Percentiles rank a stretch among this genome's conserved stretches.
Evolutionary conservation across 2,329 filamentous ascomycete genomes (phyloP).

Genomic region (Davidsoniella neocaledoniae): DNA sequence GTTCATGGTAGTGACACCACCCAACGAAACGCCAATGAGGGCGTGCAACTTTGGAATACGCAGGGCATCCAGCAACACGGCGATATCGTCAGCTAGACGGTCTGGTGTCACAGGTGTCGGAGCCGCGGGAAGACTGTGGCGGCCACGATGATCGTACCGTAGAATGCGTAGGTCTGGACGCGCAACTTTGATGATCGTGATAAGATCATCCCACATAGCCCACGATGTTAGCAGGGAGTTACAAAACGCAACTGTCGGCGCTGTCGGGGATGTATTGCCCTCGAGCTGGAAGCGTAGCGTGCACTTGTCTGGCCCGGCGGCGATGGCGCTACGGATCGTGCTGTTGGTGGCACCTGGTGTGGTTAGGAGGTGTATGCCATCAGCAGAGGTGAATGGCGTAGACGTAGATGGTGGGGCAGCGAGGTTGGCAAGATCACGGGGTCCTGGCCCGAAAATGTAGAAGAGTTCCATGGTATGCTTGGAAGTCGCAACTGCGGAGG

Average conservation of each 20-base stretch:
- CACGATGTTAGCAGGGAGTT: slow-evolving; percentile 69
- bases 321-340: slow-evolving; percentile 44
- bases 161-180: slow-evolving; percentile 55
- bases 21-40: slow-evolving; percentile 63
- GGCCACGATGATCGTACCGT: slow-evolving; percentile 62
- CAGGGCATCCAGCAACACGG: slow-evolving; percentile 48
- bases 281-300: slow-evolving; percentile 58
- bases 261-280: slow-evolving; percentile 46
- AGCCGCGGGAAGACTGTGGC: slow-evolving; percentile 32
- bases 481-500: slow-evolving; percentile 31
- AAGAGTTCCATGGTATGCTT: slow-evolving; percentile 53
- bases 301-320: slow-evolving; percentile 41
- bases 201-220: slow-evolving; percentile 65
- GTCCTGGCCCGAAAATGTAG: slow-evolving; percentile 63
- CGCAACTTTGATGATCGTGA: slow-evolving; percentile 40
- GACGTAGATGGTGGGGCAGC: slow-evolving; percentile 28
- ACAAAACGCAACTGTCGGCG: slow-evolving; percentile 57
- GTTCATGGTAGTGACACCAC: slow-evolving; percentile 61
- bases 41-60: slow-evolving; percentile 49
- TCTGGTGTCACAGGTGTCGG: slow-evolving; percentile 41
- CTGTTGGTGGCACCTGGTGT: slow-evolving; percentile 34
- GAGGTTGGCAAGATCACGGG: slow-evolving; percentile 48
- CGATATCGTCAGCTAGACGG: slow-evolving; percentile 50
- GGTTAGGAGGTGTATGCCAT: slow-evolving; percentile 24
- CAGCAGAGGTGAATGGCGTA: slow-evolving; percentile 31